These are phyloP conservation scores for Heterobasidion occidentale DNA, from an alignment of 1,284 basidiomycete genomes.

Conservation along the genomic window DNA sequence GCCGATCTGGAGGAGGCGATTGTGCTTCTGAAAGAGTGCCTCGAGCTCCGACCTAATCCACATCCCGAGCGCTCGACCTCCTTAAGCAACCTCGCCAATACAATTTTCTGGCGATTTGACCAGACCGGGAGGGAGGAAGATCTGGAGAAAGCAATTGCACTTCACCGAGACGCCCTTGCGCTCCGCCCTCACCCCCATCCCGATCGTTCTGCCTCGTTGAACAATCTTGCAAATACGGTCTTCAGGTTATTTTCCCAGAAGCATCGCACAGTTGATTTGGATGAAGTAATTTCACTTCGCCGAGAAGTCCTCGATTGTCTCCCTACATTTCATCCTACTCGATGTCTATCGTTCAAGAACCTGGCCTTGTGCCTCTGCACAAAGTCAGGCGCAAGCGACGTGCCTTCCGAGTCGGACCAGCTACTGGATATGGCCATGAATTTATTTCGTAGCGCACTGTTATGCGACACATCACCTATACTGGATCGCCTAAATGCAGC, in stretches of 20 bases:
- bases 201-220: too few species aligned
- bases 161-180: too few species aligned
- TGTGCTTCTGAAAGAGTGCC: slow-evolving; percentile 12
- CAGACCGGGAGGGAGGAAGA: neutral
- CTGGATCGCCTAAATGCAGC: too few species aligned
- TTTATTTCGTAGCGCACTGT: too few species aligned
- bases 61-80: slow-evolving; percentile 9
- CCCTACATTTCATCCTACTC: slow-evolving; percentile 13
- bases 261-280: slow-evolving; percentile 19
- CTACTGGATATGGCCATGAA: neutral
- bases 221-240: neutral
- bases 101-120: neutral
- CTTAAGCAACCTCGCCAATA: neutral
- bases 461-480: too few species aligned
- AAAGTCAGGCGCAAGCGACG: neutral
- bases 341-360: neutral
- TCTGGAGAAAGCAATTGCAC: neutral
- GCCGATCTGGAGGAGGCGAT: slow-evolving; percentile 24
- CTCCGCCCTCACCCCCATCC: too few species aligned
- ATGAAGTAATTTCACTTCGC: slow-evolving; percentile 18
- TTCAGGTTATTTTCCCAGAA: slow-evolving; percentile 12
- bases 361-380: neutral
- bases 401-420: too few species aligned
- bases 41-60: slow-evolving; percentile 16
- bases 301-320: slow-evolving; percentile 15